Conservation (phyloP, 1,284 basidiomycete species). For the Flammula alnicola region DNA sequence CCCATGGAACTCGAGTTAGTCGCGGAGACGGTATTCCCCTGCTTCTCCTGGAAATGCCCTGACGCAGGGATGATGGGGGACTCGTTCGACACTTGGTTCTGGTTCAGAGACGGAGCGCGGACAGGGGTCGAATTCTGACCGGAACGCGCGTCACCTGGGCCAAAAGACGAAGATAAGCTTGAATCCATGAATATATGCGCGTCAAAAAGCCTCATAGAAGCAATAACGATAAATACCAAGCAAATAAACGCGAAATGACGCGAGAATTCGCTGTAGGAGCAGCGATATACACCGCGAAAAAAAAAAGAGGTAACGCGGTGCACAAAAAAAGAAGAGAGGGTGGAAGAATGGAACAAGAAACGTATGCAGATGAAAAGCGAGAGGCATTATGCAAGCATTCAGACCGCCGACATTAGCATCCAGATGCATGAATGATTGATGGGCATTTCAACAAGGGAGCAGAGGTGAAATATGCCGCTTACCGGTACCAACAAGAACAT, state of each 20-base stretch:
- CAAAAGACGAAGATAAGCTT: slow-evolving; percentile 18
- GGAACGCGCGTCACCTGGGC: slow-evolving; percentile 10
- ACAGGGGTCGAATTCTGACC: neutral
- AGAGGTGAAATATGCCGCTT: slow-evolving; percentile 16
- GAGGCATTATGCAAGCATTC: neutral
- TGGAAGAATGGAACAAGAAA: slow-evolving; percentile 4
- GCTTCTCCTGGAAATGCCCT: neutral
- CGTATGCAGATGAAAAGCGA: neutral
- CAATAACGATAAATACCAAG: slow-evolving; percentile 13
- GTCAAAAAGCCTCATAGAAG: slow-evolving; percentile 15
- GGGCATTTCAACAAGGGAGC: slow-evolving; percentile 10
- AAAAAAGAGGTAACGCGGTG: neutral
- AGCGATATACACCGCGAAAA: neutral
- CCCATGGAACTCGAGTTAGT: neutral
- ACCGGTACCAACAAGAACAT: slow-evolving; percentile 24
- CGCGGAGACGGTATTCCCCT: neutral
- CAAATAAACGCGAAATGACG: slow-evolving; percentile 2
- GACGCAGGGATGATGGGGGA: slow-evolving; percentile 5
- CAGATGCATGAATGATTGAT: slow-evolving; percentile 18
- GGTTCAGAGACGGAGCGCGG: neutral
- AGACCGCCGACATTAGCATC: slow-evolving; percentile 3
- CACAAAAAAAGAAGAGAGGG: slow-evolving; percentile 1
- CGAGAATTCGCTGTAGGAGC: neutral
- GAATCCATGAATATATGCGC: slow-evolving; percentile 28
- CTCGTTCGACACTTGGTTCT: slow-evolving; percentile 5